Evolutionary conservation across 2,329 filamentous ascomycete genomes (phyloP), one percentile per base, ranked within the genome.

Genomic region (Hypoxylon sp.): DNA sequence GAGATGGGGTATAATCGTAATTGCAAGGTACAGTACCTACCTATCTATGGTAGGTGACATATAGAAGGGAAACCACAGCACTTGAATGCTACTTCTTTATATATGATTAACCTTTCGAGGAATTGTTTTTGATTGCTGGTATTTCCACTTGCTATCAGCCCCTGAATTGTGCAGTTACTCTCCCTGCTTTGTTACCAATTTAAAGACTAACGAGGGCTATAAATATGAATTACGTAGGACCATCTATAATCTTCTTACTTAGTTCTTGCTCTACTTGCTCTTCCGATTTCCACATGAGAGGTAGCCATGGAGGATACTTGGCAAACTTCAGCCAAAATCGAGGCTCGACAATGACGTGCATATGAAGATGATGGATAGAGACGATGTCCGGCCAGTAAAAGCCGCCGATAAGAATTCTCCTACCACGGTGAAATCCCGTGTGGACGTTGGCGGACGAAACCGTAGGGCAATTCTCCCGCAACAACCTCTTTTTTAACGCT

Each of bases 211-310:
- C 15, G 15, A 37, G 7, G 4, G 12, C 9, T 1, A 21, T 37
- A 7, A 19, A 5, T 7, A 6, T 7, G 23, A 7, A 44, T 15
- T 11, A 2, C 19, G 7, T 9, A 27, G 16, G 29, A 19, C 11
- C 7, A 7, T 23, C 20, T 7, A 4, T 19, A 1, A n/a, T 13
- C 12, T 27, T 35, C 13, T 15, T 9, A 3, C 21, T 26, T n/a
- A 61, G 26, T 7, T 48, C 32, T 4, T 2, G 32, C 31, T 55
- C 44, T 12, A 54, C 44, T 9, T 41, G 27, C 9, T 27, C 23
- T n/a, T 54, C 50, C 0, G 59, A 61, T 31, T 60, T 60, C 59
- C 59, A 61, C 54, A 61, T 61, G 11, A 61, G 34, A 5, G 57
- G 45, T 3, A 61, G 9, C 59, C 59, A 61, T 3, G 40, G 9